phyloP scores from a whole-genome alignment of 139 green algal genomes.

The Chlamydomonas sphaeroides region DNA sequence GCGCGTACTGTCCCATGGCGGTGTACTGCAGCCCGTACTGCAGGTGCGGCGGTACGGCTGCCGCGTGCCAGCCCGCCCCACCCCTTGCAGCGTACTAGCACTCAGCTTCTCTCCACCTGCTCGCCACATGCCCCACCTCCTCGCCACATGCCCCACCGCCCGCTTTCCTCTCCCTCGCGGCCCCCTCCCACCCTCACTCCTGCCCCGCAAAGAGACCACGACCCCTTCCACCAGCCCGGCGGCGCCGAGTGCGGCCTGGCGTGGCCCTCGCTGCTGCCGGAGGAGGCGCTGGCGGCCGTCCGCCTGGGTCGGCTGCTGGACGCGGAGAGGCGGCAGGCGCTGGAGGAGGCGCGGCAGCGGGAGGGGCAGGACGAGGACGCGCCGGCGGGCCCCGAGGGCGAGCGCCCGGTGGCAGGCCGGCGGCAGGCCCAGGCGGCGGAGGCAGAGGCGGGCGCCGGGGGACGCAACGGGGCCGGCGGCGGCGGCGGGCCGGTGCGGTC shows the following conservation, averaged over 20 bases:
- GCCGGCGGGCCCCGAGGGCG: too few relatives aligned
- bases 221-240: slow-evolving; percentile 41
- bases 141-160: too few relatives aligned
- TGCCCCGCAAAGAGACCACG: slow-evolving; percentile 27
- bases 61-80: too few relatives aligned
- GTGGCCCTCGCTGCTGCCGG: slow-evolving; percentile 60
- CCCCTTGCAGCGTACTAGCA: too few relatives aligned
- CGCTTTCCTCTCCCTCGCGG: too few relatives aligned
- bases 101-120: too few relatives aligned
- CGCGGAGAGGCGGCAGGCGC: not conserved
- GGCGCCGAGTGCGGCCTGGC: slow-evolving; percentile 63
- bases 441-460: not conserved
- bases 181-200: not conserved
- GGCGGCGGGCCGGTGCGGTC: not conserved
- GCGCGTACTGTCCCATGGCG: slow-evolving; percentile 40
- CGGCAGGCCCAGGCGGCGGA: not conserved
- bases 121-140: too few relatives aligned
- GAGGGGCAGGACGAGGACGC: not conserved
- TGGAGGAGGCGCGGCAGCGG: too few relatives aligned
- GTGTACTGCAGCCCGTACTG: slow-evolving; percentile 54
- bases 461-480: too few relatives aligned
- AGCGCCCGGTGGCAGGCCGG: too few relatives aligned
- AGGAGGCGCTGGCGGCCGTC: slow-evolving; percentile 53
- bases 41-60: slow-evolving; percentile 17
- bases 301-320: slow-evolving; percentile 19